Conservation (phyloP, 2,329 filamentous ascomycete species). For the Microdochium paspali region DNA sequence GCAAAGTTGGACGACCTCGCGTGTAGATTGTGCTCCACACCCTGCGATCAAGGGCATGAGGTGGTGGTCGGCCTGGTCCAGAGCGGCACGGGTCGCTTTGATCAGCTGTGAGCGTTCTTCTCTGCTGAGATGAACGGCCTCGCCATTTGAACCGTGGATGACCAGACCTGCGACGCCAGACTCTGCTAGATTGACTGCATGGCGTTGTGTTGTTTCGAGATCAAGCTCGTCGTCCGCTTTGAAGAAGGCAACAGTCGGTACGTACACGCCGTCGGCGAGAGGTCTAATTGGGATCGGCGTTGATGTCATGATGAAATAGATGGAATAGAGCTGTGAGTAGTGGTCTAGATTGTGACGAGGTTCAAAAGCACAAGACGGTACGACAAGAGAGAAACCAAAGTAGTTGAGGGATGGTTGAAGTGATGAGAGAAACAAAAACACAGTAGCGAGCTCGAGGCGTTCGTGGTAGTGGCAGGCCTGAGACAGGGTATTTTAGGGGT, state of each 20-base stretch:
- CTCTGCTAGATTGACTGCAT: conserved; percentile 49
- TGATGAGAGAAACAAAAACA: too few species aligned
- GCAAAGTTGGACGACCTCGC: conserved; percentile 57
- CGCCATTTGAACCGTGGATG: conserved; percentile 64
- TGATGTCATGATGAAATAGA: conserved; percentile 8
- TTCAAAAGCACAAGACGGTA: background rate
- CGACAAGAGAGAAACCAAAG: too few species aligned
- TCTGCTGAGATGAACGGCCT: conserved; percentile 60
- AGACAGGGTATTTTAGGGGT: too few species aligned
- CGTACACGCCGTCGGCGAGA: conserved; percentile 40
- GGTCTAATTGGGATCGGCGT: conserved; percentile 5
- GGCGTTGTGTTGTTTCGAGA: conserved; percentile 35
- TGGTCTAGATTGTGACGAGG: background rate
- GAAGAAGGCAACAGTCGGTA: conserved; percentile 57
- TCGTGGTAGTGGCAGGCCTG: too few species aligned
- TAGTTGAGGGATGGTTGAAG: too few species aligned
- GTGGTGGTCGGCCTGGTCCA: conserved; percentile 45
- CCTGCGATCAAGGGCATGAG: conserved; percentile 59
- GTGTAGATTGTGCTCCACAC: conserved; percentile 57
- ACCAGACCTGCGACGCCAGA: conserved; percentile 59
- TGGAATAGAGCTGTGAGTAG: background rate
- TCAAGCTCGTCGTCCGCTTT: conserved; percentile 44
- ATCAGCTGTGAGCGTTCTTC: conserved; percentile 56
- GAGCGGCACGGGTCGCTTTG: conserved; percentile 48
- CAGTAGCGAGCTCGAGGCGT: too few species aligned